Base-by-base conservation (phyloP, 2,329 filamentous ascomycete genomes). In the Dactylella cylindrospora region DNA sequence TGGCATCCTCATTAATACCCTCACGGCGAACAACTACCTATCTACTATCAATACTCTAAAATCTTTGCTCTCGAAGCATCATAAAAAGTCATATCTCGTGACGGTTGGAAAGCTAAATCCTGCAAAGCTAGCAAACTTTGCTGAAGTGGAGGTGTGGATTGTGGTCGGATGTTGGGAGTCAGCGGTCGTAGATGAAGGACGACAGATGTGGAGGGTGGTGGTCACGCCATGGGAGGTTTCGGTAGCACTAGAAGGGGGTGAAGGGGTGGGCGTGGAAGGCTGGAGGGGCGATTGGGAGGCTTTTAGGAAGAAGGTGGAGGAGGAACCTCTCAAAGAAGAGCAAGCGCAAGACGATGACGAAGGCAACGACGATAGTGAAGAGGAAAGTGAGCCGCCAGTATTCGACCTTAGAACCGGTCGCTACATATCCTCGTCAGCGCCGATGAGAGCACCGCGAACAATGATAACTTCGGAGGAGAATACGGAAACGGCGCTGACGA, bases 111-210 rank as follows among this genome's bases (percentile, higher is more conserved):
- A 97, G 72, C 78, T 98, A 20, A 98, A 97, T 70, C 85, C 90
- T 0, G 91, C 90, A 29, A 98, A 98, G 73, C 79, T 98, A 17
- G 93, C 93, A 41, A 98, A 98, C 73, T 98, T 98, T 74, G 83
- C 86, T 55, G 93, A 98, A 73, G 82, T 98, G 3, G 91, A 90
- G 35, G 91, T 90, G 12, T 98, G 93, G 93, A 90, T 97, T 0
- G 90, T 97, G 0, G 88, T 98, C 7, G 91, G 93, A 2, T 98
- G 93, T 74, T 98, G 93, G 93, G 93, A 98, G 75, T 95, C 90
- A 72, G 89, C 87, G 60, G 76, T 97, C 44, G 82, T 98, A 3
- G 66, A 64, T n/a, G 91, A 96, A 68, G 89, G 90, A 66, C 86
- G 87, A 55, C 87, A 86, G 5, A 95, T 95, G 70, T 97, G 85